These are phyloP conservation scores for Clausena lansium DNA, from an alignment of 345 rosid species.

Conservation along the genomic window DNA sequence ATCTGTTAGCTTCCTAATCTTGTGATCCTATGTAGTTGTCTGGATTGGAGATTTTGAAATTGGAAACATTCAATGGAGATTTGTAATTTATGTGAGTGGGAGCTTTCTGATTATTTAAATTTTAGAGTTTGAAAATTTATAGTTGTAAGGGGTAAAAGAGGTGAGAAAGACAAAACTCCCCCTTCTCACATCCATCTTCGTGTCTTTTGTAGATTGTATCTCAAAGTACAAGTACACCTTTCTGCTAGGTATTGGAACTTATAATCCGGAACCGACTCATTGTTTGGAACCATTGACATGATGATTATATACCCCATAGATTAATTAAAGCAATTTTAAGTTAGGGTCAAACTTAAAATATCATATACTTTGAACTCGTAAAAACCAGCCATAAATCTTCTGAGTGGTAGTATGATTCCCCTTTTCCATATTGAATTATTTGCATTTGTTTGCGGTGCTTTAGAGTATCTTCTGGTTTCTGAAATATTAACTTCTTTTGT, in stretches of 20 bases:
- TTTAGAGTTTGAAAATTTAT: background rate
- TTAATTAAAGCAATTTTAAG: background rate
- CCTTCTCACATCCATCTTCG: background rate
- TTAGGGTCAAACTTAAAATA: background rate
- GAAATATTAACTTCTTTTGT: no score
- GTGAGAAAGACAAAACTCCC: background rate
- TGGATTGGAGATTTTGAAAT: constrained; percentile 7
- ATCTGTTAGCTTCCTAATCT: background rate
- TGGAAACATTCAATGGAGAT: background rate
- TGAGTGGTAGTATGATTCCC: background rate
- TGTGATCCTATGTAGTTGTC: background rate
- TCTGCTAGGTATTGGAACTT: background rate
- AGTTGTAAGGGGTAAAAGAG: background rate
- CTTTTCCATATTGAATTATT: background rate
- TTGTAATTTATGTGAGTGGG: background rate
- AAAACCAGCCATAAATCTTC: background rate
- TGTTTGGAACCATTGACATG: background rate
- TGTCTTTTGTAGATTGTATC: background rate
- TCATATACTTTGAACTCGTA: background rate
- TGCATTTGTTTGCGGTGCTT: background rate
- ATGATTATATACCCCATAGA: background rate
- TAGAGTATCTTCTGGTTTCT: background rate
- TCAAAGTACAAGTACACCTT: background rate
- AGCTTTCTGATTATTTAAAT: background rate
- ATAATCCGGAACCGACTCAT: background rate